Evolutionary conservation across 192 early-diverging fungal genomes (phyloP).

Genomic region (Linnemannia exigua): DNA sequence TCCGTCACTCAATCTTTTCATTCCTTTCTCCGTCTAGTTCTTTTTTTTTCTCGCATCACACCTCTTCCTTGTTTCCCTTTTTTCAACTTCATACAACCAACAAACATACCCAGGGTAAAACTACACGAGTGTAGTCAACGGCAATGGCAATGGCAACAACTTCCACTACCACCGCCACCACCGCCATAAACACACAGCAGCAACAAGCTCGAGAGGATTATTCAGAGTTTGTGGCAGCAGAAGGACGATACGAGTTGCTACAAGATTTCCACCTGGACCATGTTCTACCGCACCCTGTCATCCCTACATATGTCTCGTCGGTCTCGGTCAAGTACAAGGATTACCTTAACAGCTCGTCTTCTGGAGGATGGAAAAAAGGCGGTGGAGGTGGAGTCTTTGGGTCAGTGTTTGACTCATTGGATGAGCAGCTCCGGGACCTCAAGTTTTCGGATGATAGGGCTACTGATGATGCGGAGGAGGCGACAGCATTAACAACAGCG

Average conservation of each 20-base stretch:
- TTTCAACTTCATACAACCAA: background rate
- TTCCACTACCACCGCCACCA: background rate
- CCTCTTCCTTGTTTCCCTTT: background rate
- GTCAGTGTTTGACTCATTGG: slow-evolving; percentile 21
- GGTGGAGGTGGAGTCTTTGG: slow-evolving; percentile 3
- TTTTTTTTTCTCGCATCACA: background rate
- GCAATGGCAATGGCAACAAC: background rate
- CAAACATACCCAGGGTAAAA: background rate
- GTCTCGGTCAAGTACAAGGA: slow-evolving; percentile 71
- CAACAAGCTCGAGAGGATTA: slow-evolving; percentile 24
- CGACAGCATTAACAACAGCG: background rate
- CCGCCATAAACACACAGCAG: background rate
- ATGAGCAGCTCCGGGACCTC: slow-evolving; percentile 30
- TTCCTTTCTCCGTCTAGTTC: background rate
- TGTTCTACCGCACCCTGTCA: slow-evolving; percentile 51
- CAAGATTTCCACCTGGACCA: slow-evolving; percentile 61
- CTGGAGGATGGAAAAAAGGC: slow-evolving; percentile 13
- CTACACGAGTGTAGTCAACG: background rate
- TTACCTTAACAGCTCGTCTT: slow-evolving; percentile 28
- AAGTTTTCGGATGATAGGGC: slow-evolving; percentile 16
- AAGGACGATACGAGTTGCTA: slow-evolving; percentile 61
- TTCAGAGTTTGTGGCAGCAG: slow-evolving; percentile 58
- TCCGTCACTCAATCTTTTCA: background rate
- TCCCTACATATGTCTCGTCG: slow-evolving; percentile 60
- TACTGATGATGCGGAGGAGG: slow-evolving; percentile 1